Percentiles rank a stretch among this genome's conserved stretches.
phyloP scores from a whole-genome alignment of 768 basidiomycete genomes.

The Leccinum subtestaceum region DNA sequence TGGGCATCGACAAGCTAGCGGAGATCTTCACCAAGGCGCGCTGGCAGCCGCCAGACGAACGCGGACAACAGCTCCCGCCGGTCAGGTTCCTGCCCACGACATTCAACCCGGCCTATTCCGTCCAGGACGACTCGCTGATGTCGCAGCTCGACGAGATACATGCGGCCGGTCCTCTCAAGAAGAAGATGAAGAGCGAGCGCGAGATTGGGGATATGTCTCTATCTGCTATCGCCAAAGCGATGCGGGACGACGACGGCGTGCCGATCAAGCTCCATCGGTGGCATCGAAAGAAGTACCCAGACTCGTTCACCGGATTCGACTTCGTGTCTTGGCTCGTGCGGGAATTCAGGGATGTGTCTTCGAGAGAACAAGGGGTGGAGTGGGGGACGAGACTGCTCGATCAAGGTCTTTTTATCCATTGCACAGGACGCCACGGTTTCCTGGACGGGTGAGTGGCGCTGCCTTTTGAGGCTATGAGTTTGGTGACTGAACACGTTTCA shows the following conservation, averaged over 20 bases:
- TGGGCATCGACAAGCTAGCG: constrained; percentile 89
- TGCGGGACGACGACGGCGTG: constrained; percentile 83
- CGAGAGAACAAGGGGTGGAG: constrained; percentile 74
- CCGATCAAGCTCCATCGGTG: constrained; percentile 83
- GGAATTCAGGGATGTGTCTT: constrained; percentile 86
- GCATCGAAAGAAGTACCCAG: constrained; percentile 70
- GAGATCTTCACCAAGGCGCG: constrained; percentile 84
- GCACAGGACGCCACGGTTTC: constrained; percentile 74
- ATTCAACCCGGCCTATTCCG: constrained; percentile 73
- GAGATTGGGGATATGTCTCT: constrained; percentile 68
- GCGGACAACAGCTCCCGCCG: constrained; percentile 46
- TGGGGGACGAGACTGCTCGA: constrained; percentile 76
- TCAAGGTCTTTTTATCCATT: constrained; percentile 85
- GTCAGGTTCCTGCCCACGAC: constrained; percentile 83
- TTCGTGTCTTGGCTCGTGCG: constrained; percentile 91
- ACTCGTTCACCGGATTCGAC: constrained; percentile 86
- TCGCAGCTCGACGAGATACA: constrained; percentile 80
- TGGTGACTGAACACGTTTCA: constrained; percentile 28
- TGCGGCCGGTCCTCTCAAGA: constrained; percentile 66
- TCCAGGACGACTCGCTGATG: constrained; percentile 77
- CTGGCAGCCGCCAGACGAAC: constrained; percentile 58
- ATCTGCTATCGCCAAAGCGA: constrained; percentile 68
- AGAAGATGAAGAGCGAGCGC: constrained; percentile 78
- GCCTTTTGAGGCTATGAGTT: neutral
- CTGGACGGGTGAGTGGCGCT: constrained; percentile 68